Base-by-base conservation (phyloP, 2,329 filamentous ascomycete genomes). In the Diaporthe citriasiana region DNA sequence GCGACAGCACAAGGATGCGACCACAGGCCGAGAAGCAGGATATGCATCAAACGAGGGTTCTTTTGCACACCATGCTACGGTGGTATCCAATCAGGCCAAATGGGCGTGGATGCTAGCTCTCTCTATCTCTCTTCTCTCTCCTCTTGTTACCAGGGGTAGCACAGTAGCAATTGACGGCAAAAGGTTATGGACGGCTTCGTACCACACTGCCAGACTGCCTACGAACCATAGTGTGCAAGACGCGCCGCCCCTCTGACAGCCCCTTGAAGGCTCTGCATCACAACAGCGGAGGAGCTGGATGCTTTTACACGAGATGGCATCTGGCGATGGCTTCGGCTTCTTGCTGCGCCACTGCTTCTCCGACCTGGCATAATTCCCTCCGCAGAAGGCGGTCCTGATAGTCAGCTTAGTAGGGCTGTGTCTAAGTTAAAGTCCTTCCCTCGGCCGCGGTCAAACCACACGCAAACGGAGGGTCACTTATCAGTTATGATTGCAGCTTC, bases 1-100 rank as follows among this genome's bases (percentile, higher is more conserved):
- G 60, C 51, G 42, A 35, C 60, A 3, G 30, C 60, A 66, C 60
- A 66, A 27, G 17, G 42, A 35, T 25, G 42, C 42, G 42, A 38
- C 60, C 33, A n/a, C 27, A 30, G 1, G 4, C 42, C 42, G 42
- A 35, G 25, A 30, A 5, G 27, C 25, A 22, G 22, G 5, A 66
- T 66, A 53, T 63, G 42, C 69, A 53, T 51, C 69, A 25, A 53
- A 71, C 63, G 63, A 27, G 45, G 69, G 69, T 71, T 40, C 69
- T 71, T 71, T 71, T 71, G 69, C 35, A n/a, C 69, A 45, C 69
- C 57, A 71, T 63, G 56, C 35, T 40, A 42, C 69, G 19, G 69
- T 60, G 7, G 40, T 56, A 59, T 25, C 55, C 69, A 51, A 60
- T n/a, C n/a, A n/a, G n/a, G n/a, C n/a, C n/a, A n/a, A n/a, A n/a